Conservation (phyloP, 345 rosid genomes). For the Turritis glabra region DNA sequence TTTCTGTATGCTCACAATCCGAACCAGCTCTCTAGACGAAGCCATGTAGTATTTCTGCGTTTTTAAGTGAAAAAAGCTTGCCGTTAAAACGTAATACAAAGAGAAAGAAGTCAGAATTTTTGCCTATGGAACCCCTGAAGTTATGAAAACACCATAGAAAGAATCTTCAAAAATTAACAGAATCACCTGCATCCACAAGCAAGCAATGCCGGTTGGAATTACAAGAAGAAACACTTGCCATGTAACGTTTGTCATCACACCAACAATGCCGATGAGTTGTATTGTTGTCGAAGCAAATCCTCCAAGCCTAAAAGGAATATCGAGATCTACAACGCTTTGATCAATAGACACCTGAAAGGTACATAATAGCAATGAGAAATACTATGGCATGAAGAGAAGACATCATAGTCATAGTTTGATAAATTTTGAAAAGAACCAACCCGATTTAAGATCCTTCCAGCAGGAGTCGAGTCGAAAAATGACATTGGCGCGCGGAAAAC, state of each 20-base stretch:
- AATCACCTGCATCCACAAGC: background rate
- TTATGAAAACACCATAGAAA: background rate
- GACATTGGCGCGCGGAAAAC: background rate
- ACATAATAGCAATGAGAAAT: background rate
- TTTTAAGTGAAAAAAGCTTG: background rate
- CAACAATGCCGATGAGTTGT: background rate
- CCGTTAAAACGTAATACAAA: background rate
- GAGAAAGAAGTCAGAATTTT: background rate
- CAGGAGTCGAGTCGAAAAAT: background rate
- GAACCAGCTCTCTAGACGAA: background rate
- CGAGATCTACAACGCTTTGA: background rate
- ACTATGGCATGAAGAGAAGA: background rate
- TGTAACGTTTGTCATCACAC: background rate
- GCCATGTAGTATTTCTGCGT: background rate
- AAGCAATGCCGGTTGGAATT: background rate
- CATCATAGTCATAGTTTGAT: background rate
- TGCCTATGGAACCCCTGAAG: background rate
- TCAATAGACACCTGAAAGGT: background rate
- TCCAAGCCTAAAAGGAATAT: background rate
- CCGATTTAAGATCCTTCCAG: background rate
- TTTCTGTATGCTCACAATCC: background rate
- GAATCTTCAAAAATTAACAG: background rate
- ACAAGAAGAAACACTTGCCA: background rate
- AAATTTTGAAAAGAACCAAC: background rate
- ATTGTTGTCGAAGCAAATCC: background rate